phyloP scores from a whole-genome alignment of 192 early-diverging fungal genomes.

The Rhizophagus sp. region DNA sequence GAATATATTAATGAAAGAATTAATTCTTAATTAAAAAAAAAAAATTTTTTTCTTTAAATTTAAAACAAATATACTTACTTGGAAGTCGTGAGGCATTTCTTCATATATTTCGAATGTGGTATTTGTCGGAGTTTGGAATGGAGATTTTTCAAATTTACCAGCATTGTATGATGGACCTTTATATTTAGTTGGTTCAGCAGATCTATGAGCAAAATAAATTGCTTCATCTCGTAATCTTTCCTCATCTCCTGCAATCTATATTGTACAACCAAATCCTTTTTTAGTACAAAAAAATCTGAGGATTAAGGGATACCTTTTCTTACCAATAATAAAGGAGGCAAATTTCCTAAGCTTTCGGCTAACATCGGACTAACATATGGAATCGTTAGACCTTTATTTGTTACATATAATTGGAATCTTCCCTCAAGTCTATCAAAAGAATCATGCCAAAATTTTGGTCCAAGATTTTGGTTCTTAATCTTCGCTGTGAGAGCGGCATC shows the following conservation, averaged over 20 bases:
- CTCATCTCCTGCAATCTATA: constrained; percentile 45
- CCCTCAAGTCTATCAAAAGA: constrained; percentile 35
- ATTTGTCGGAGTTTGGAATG: constrained; percentile 27
- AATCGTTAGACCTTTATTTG: constrained; percentile 42
- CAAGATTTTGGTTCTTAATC: constrained; percentile 25
- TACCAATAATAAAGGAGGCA: constrained; percentile 48
- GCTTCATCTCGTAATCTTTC: constrained; percentile 53
- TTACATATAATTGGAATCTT: constrained; percentile 47
- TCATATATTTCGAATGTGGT: constrained; percentile 47
- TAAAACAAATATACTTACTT: constrained; percentile 1
- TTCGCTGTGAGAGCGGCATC: constrained; percentile 19
- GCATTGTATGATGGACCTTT: not conserved
- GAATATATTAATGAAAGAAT: not conserved
- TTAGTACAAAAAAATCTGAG: not conserved
- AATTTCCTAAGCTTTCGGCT: constrained; percentile 38
- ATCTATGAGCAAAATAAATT: constrained; percentile 40
- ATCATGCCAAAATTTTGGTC: constrained; percentile 8
- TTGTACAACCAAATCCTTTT: not conserved
- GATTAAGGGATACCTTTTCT: not conserved
- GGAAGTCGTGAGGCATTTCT: constrained; percentile 56
- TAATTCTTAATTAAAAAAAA: not conserved
- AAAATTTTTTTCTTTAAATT: no score
- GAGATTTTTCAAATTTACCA: constrained; percentile 1
- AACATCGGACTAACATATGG: constrained; percentile 51
- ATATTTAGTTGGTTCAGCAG: constrained; percentile 19